phyloP scores from a whole-genome alignment of 305 asterid species.

The Solanum hybrid region DNA sequence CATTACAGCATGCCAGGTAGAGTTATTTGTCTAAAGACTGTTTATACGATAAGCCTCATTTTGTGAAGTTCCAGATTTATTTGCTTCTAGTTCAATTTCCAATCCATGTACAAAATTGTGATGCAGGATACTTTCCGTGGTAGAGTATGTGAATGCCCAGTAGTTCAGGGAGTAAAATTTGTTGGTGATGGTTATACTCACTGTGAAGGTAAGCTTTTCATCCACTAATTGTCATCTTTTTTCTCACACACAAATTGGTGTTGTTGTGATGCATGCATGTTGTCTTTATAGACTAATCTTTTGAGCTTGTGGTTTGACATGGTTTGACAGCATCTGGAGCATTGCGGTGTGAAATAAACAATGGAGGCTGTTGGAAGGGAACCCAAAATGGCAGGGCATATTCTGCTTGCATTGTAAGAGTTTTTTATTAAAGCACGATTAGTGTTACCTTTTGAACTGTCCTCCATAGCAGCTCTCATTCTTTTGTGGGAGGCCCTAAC shows the following conservation, averaged over 20 bases:
- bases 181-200: slow-evolving; percentile 67
- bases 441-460: not conserved
- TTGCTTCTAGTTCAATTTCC: slow-evolving; percentile 12
- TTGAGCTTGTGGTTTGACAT: slow-evolving; percentile 21
- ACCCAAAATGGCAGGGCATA: slow-evolving; percentile 57
- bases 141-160: slow-evolving; percentile 71
- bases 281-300: slow-evolving; percentile 2
- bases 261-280: not conserved
- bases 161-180: slow-evolving; percentile 67
- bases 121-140: slow-evolving; percentile 83
- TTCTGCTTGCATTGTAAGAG: slow-evolving; percentile 86
- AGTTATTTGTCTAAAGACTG: not conserved
- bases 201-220: slow-evolving; percentile 63
- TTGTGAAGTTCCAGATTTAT: not conserved
- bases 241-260: not conserved
- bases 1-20: slow-evolving; percentile 89
- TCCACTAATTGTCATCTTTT: not conserved
- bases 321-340: slow-evolving; percentile 74
- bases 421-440: not conserved
- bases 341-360: slow-evolving; percentile 69
- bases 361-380: slow-evolving; percentile 94
- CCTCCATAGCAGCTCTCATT: not conserved
- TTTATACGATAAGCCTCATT: not conserved
- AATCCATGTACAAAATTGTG: slow-evolving; percentile 1
- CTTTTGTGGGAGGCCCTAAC: not conserved